Evolutionary conservation across 768 basidiomycete genomes (phyloP), one percentile per base, ranked within the genome.

Genomic region (Mycena polygramma): DNA sequence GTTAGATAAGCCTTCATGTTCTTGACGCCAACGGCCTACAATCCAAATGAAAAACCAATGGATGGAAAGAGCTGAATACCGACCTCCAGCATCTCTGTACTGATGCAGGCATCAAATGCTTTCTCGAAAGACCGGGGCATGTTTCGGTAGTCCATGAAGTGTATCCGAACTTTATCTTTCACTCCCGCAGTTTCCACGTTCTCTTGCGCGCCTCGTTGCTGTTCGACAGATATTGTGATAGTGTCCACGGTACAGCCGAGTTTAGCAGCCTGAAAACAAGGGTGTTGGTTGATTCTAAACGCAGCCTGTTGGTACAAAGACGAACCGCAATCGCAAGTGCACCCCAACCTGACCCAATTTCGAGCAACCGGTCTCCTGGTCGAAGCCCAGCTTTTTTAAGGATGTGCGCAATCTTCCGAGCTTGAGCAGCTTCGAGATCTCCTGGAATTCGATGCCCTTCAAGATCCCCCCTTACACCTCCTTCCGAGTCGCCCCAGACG

Each of bases 271-370:
- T 74, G 36, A 30, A 15, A 19, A 54, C 52, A 17, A 61, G 85
- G 85, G 20, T 30, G 30, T 30, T 30, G 30, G 30, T 30, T 30
- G 30, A 6, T 30, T 41, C 9, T 10, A 7, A 41, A 15, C 41
- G 9, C 15, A 41, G 4, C 10, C 9, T 41, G 10, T 41, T 41
- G 41, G 6, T 41, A 41, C 11, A 41, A 78, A 79, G n/a, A 48
- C 39, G 5, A 83, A 82, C 84, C 70, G 81, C 75, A 57, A 89
- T 85, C 5, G 88, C 83, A 49, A 89, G 75, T 24, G 82, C 80
- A 8, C 88, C 88, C 88, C 88, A 89, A 10, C 88, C 88, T 10
- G 83, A 83, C 9, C 88, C 88, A 63, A 89, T 87, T 77, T 90
- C 87, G 2, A 90, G 79, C 0, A 89, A 82, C 66, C 86, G 75